Evolutionary conservation across 2,329 filamentous ascomycete genomes (phyloP).

Genomic region (Trichophyton verrucosum): DNA sequence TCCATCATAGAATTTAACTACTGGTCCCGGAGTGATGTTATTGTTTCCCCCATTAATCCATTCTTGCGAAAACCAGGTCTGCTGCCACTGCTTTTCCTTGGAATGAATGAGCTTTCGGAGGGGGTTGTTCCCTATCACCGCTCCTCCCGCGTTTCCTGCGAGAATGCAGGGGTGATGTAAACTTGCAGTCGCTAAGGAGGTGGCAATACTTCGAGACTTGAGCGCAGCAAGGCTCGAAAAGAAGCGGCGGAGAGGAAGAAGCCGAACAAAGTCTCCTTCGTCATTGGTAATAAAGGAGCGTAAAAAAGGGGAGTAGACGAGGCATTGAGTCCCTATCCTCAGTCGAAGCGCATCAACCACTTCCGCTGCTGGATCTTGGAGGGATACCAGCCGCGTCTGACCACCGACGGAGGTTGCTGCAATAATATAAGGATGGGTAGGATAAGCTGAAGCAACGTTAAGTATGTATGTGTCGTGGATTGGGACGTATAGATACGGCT

Average conservation of each 20-base stretch:
- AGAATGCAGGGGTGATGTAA: conserved; percentile 43
- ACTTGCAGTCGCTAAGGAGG: conserved; percentile 25
- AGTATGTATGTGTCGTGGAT: conserved; percentile 30
- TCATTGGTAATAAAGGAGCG: conserved; percentile 44
- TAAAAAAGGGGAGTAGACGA: conserved; percentile 45
- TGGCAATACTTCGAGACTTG: conserved; percentile 30
- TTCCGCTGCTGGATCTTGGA: conserved; percentile 37
- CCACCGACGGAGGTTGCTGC: conserved; percentile 44
- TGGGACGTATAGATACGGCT: conserved; percentile 27
- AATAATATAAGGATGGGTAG: conserved; percentile 41
- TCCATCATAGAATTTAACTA: conserved; percentile 34
- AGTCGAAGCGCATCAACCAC: conserved; percentile 36
- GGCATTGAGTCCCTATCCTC: conserved; percentile 37
- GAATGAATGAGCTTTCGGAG: conserved; percentile 38
- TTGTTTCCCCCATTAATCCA: conserved; percentile 30
- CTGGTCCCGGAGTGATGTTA: conserved; percentile 19
- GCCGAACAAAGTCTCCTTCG: conserved; percentile 41
- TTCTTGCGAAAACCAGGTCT: conserved; percentile 47
- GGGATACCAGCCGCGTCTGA: conserved; percentile 42
- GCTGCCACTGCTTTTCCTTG: conserved; percentile 41
- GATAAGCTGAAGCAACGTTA: conserved; percentile 38
- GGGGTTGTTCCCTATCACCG: conserved; percentile 41
- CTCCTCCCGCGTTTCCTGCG: conserved; percentile 41
- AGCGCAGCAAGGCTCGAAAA: conserved; percentile 40
- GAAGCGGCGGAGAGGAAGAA: conserved; percentile 41